A percentile compares a stretch with the other conserved stretches of the same genome.
phyloP scores from a whole-genome alignment of 495 filamentous ascomycete genomes.

The Sordaria brevicollis region DNA sequence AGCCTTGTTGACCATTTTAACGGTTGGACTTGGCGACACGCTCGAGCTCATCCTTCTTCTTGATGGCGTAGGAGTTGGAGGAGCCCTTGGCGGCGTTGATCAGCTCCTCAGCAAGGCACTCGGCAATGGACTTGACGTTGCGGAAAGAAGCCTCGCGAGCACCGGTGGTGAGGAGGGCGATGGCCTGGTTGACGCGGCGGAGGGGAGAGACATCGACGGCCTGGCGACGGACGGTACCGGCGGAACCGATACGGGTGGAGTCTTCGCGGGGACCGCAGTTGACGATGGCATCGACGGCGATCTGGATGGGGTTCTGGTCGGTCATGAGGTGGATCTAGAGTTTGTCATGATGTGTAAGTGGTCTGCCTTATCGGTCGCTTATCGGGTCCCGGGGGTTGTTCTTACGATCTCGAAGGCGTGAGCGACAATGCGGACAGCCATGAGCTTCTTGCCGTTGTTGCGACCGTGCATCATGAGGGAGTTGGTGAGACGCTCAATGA shows the following conservation, averaged over 20 bases:
- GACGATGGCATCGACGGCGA: conserved; percentile 98
- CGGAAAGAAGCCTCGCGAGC: conserved; percentile 96
- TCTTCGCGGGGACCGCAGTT: conserved; percentile 99
- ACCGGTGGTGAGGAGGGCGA: conserved; percentile 93
- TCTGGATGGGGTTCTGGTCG: conserved; percentile 99
- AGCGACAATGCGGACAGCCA: conserved; percentile 98
- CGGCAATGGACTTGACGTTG: conserved; percentile 96
- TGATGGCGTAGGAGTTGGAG: conserved; percentile 99
- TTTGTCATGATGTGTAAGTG: conserved; percentile 2
- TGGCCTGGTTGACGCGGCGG: conserved; percentile 98
- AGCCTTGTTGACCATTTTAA: conserved; percentile 55
- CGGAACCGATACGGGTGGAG: conserved; percentile 97
- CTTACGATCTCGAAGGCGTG: conserved; percentile 98
- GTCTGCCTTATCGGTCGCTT: neutral
- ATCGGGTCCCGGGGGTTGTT: neutral
- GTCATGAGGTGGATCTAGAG: conserved; percentile 99
- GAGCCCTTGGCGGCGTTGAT: conserved; percentile 99
- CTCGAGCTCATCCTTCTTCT: conserved; percentile 99
- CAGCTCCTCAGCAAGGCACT: conserved; percentile 98
- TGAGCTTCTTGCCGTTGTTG: conserved; percentile 99
- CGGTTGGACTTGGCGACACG: conserved; percentile 99
- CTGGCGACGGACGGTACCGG: conserved; percentile 98
- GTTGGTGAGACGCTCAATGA: conserved; percentile 99
- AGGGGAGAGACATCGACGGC: conserved; percentile 99
- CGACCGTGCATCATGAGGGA: conserved; percentile 99